phyloP scores from a whole-genome alignment of 2,329 filamentous ascomycete genomes.

The Geosmithia flava region DNA sequence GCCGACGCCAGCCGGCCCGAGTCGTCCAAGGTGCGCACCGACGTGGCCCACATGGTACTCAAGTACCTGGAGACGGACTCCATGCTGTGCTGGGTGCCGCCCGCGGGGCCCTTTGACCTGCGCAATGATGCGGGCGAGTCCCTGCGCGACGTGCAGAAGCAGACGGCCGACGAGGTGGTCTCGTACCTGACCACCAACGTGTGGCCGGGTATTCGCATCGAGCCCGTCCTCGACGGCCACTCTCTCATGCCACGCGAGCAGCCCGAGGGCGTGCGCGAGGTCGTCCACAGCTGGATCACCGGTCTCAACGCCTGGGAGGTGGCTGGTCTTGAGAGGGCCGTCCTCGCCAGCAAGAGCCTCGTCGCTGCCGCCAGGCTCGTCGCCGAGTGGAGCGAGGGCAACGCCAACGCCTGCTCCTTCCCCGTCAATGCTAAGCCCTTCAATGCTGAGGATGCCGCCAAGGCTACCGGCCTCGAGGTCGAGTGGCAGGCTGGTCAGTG shows the following conservation, averaged over 20 bases:
- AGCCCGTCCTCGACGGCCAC: constrained; percentile 66
- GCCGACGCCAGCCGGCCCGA: constrained; percentile 9
- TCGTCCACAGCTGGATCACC: constrained; percentile 66
- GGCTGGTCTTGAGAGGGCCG: constrained; percentile 72
- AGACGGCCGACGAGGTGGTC: constrained; percentile 58
- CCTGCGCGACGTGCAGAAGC: constrained; percentile 61
- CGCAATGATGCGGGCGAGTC: constrained; percentile 38
- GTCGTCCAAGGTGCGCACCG: constrained; percentile 42
- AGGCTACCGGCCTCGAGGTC: constrained; percentile 71
- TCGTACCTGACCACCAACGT: constrained; percentile 57
- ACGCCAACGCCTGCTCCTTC: constrained; percentile 35
- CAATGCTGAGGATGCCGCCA: constrained; percentile 71
- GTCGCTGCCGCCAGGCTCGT: constrained; percentile 65
- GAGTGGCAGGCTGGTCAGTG: constrained; percentile 81
- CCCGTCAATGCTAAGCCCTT: constrained; percentile 33
- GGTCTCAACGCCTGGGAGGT: constrained; percentile 68
- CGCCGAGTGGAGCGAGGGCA: constrained; percentile 76
- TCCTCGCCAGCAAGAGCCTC: constrained; percentile 78
- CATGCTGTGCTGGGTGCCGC: constrained; percentile 74
- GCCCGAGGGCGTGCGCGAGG: constrained; percentile 58
- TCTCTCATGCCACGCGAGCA: constrained; percentile 69
- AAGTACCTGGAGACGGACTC: constrained; percentile 88
- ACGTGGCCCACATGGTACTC: constrained; percentile 58
- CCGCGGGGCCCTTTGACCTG: constrained; percentile 32
- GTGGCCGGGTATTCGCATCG: constrained; percentile 73